Evolutionary conservation across 176 grass and related monocot genomes (phyloP).

Genomic region (Oryza meyeriana): DNA sequence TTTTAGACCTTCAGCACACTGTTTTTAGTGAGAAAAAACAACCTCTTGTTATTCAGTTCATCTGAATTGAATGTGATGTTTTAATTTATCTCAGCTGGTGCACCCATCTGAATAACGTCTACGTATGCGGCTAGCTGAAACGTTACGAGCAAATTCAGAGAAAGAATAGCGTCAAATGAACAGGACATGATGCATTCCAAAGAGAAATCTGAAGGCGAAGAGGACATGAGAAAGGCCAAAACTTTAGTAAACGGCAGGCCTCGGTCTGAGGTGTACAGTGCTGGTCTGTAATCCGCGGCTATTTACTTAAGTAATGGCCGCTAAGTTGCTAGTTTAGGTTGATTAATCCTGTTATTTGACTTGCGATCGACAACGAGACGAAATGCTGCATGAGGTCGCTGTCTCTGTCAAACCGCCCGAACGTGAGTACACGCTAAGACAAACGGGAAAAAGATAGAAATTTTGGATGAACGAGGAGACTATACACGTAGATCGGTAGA

Average conservation of each 20-base stretch:
- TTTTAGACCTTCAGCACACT: too few species aligned
- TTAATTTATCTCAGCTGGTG: too few species aligned
- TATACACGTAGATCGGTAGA: neutral
- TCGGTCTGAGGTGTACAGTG: neutral
- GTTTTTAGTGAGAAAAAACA: neutral
- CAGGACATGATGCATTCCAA: constrained; percentile 17
- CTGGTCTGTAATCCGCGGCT: neutral
- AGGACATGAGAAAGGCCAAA: constrained; percentile 21
- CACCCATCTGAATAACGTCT: neutral
- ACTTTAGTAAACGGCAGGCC: constrained; percentile 28
- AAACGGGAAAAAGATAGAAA: constrained; percentile 5
- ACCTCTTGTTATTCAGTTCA: neutral
- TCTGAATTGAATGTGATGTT: neutral
- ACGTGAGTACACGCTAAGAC: neutral
- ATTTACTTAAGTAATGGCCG: neutral
- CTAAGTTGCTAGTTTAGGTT: neutral
- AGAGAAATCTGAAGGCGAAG: neutral
- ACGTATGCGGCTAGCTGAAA: neutral
- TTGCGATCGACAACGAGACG: neutral
- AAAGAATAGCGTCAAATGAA: constrained; percentile 3
- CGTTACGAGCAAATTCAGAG: neutral
- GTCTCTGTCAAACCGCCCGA: neutral
- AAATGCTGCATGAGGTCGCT: neutral
- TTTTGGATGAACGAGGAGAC: neutral
- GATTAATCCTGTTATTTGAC: constrained; percentile 5